phyloP scores from a whole-genome alignment of 1,284 basidiomycete genomes.

The Gomphus sp. region DNA sequence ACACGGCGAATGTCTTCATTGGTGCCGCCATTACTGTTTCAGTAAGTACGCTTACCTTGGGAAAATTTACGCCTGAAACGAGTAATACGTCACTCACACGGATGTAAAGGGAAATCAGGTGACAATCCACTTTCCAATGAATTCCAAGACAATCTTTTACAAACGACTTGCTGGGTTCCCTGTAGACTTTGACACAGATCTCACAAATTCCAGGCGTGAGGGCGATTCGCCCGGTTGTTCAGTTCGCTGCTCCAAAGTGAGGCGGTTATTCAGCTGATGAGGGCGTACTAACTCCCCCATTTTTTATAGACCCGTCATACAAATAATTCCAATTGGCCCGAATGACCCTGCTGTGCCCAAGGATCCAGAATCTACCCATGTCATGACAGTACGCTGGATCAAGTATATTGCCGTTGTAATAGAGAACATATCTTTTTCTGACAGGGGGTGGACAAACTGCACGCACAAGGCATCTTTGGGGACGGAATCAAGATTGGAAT shows the following conservation, averaged over 20 bases:
- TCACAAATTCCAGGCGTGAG: slow-evolving; percentile 20
- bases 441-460: slow-evolving; percentile 38
- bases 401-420: neutral
- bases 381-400: slow-evolving; percentile 22
- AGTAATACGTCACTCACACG: neutral
- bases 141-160: neutral
- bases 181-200: slow-evolving; percentile 19
- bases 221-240: slow-evolving; percentile 22
- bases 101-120: neutral
- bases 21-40: slow-evolving; percentile 32
- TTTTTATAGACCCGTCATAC: slow-evolving; percentile 20
- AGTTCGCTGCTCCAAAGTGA: slow-evolving; percentile 21
- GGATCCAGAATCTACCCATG: slow-evolving; percentile 25
- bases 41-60: slow-evolving; percentile 13
- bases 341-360: slow-evolving; percentile 27
- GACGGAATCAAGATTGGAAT: slow-evolving; percentile 45
- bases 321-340: slow-evolving; percentile 20
- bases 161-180: neutral
- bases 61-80: neutral
- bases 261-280: slow-evolving; percentile 2
- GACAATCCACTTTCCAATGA: neutral
- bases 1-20: slow-evolving; percentile 31
- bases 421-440: neutral
- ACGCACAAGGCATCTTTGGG: slow-evolving; percentile 39
- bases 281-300: neutral